Evolutionary conservation across 495 filamentous ascomycete genomes (phyloP).

Genomic region (Tuber microsphaerosporum): DNA sequence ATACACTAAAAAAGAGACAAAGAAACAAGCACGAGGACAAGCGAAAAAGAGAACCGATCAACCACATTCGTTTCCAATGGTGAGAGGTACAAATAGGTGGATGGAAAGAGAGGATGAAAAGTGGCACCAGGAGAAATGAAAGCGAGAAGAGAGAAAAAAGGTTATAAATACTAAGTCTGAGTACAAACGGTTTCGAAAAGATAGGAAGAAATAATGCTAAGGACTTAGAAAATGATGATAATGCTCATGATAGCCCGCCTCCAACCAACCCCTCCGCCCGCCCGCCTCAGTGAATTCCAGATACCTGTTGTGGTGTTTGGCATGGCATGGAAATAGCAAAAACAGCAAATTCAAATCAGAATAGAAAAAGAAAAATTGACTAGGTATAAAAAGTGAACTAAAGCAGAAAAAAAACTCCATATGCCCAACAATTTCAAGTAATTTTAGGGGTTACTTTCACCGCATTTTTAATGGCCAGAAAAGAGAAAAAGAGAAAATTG

Average conservation of each 20-base stretch:
- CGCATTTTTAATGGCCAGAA: conserved; percentile 23
- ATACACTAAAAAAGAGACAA: conserved; percentile 22
- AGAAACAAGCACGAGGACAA: conserved; percentile 25
- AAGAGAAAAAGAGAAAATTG: background rate
- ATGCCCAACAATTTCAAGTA: conserved; percentile 34
- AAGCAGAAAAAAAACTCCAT: conserved; percentile 29
- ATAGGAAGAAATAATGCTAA: conserved; percentile 26
- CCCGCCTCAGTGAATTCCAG: background rate
- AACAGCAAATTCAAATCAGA: background rate
- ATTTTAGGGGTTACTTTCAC: conserved; percentile 27
- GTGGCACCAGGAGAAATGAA: conserved; percentile 18
- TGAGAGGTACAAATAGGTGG: conserved; percentile 17
- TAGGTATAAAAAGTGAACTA: background rate
- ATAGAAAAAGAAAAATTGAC: background rate
- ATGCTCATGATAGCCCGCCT: background rate
- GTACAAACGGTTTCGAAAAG: conserved; percentile 18
- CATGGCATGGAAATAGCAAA: conserved; percentile 2
- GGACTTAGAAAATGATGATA: background rate
- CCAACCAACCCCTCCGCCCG: background rate
- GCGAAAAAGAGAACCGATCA: conserved; percentile 15
- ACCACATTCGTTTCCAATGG: conserved; percentile 22
- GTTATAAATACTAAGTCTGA: conserved; percentile 32
- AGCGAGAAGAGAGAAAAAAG: conserved; percentile 8
- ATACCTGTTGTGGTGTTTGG: background rate
- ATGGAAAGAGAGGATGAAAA: conserved; percentile 19